Base-by-base conservation (phyloP, 352 stramenopile genomes). In the Phytophthora sojae region DNA sequence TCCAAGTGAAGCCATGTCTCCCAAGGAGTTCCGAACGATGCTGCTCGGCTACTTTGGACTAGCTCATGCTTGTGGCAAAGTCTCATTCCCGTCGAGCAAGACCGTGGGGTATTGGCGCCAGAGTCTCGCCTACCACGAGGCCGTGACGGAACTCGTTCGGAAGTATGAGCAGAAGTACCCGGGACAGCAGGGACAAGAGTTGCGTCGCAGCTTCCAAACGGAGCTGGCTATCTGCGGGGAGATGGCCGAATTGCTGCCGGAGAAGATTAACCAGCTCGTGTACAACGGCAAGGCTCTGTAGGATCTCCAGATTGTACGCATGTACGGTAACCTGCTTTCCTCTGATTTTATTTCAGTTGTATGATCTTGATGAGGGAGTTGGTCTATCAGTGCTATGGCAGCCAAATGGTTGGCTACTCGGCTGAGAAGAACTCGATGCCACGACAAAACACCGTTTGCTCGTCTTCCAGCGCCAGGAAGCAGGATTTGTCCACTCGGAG, bases 231-330 rank as follows among this genome's bases (percentile, higher is more conserved):
- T 94, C 53, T 90, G 80, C 45, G 47, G 64, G 7, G 86, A 94
- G 35, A 94, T 94, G 86, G 52, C 64, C 1, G 73, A 82, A 57
- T 51, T 94, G 44, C 66, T 94, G 37, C 86, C 86, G 0, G 85
- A 93, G 64, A 93, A 93, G 67, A 92, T 94, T 73, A 90, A 93
- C 66, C 84, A 91, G 56, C 76, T 92, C 53, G 77, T 91, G 61
- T 93, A 90, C 73, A 87, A 89, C 61, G 81, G 82, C 61, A 85
- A 79, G 37, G 63, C 76, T 4, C 68, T 92, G 21, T 89, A 80
- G 37, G 21, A 19, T 50, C 32, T 8, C 12, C 32, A 14, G 12
- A 39, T 39, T 14, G 32, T 39, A 12, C 6, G 6, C 26, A 30
- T 30, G 26, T 15, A 39, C 21, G 21, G 21, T 21, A 21, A 39